Evolutionary conservation across 345 rosid species (phyloP), one percentile per base, ranked within the genome.

Genomic region (Rubroshorea leprosula): DNA sequence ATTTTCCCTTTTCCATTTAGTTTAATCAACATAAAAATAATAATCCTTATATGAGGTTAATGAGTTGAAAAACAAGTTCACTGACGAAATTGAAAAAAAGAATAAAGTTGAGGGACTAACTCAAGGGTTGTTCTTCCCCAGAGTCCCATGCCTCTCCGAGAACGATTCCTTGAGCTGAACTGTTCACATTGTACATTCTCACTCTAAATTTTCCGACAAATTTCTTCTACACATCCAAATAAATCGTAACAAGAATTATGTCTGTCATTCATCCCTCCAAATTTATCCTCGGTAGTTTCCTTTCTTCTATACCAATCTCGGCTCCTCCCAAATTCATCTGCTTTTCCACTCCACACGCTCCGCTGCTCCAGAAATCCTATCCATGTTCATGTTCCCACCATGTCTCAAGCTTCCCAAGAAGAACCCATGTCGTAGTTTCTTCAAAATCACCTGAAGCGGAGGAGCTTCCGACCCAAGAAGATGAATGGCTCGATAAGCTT

Each of bases 401-500:
- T 31, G 23, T 43, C 61, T 67, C 27, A 50, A 38, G 16, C 59
- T 50, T 60, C 27, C 58, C 49, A n/a, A 61, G 66, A 59, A 71
- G 68, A 60, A 6, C 44, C 16, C 51, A 73, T 18, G 63, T 57
- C 18, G 19, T 57, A 45, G 70, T 73, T 13, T 77, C 65, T 25
- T 69, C 86, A 22, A 87, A 78, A 60, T 74, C 97, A 0, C 73
- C 91, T 7, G 86, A 83, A 68, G 76, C 81, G 22, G 91, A 76
- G 53, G 85, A 83, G 66, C 55, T 67, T 2, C 70, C 87, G 8
- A n/a, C 80, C 0, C 45, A 75, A 17, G 92, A 80, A 22, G 95
- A 86, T 59, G 94, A 89, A 55, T 86, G 97, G 99, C 82, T 89
- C n/a, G 74, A 76, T 71, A 79, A 68, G 64, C 87, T 85, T 46